phyloP scores from a whole-genome alignment of 2,329 filamentous ascomycete species.

The Hymenoscyphus linearis region DNA sequence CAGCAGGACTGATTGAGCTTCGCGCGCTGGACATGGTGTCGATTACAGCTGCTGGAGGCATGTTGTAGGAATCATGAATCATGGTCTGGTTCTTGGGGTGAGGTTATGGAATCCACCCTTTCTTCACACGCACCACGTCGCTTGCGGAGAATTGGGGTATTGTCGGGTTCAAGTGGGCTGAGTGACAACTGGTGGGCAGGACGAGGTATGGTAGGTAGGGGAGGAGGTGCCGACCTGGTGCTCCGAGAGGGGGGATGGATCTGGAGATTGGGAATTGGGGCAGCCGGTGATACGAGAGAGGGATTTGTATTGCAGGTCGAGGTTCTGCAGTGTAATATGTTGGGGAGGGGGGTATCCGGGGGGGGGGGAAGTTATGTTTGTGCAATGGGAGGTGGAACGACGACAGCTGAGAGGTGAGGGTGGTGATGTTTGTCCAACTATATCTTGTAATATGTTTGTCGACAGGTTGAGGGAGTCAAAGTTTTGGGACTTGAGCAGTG shows the following conservation, averaged over 20 bases:
- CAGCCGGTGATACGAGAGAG: background rate
- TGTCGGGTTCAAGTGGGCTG: background rate
- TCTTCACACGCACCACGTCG: background rate
- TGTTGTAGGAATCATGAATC: conserved; percentile 10
- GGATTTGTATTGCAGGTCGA: background rate
- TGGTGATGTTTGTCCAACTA: background rate
- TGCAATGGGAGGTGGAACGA: background rate
- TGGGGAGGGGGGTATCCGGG: background rate
- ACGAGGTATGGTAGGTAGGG: too few species aligned
- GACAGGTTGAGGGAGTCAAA: background rate
- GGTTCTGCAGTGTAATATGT: background rate
- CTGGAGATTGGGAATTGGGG: background rate
- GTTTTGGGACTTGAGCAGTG: background rate
- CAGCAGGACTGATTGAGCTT: conserved; percentile 14
- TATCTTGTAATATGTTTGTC: background rate
- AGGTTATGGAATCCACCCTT: background rate
- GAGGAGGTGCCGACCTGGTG: background rate
- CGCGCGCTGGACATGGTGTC: conserved; percentile 13
- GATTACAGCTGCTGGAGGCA: conserved; percentile 5
- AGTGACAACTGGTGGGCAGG: too few species aligned
- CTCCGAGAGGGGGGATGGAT: background rate
- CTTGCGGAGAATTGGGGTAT: background rate
- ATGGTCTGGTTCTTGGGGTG: background rate
- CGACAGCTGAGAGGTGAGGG: background rate
- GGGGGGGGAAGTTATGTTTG: background rate